Evolutionary conservation across 257 asterid species (phyloP), one percentile per base, ranked within the genome.

Genomic region (Nemophila menziesii): DNA sequence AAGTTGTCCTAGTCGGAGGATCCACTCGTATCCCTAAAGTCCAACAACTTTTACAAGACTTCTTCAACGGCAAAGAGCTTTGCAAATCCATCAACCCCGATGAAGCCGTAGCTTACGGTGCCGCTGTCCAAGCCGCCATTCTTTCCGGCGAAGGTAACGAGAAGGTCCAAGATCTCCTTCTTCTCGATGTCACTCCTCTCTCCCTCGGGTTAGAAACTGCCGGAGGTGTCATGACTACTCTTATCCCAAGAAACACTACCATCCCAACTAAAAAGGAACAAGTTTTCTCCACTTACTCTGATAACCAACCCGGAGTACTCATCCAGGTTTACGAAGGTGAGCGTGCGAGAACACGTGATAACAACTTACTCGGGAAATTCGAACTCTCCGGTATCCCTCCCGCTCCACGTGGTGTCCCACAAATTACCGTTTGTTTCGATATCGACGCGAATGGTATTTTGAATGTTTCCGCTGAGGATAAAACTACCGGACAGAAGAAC

Each of bases 401-500:
- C 4, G 92, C 93, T 2, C 92, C 93, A 0, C 58, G 93, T 43
- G 93, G 93, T 4, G 92, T 82, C 12, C 93, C 93, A 22, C 93
- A 82, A 65, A 82, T 82, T 24, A 75, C 93, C 0, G 93, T 82
- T 2, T 78, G 93, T 71, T 82, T 82, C 3, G 93, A 82, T 20
- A 82, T 82, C 2, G 93, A 82, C 24, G 93, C 93, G 51, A 78
- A 78, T 21, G 93, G 93, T 46, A 82, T 82, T 16, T 46, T 82
- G 18, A 82, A 82, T 2, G 93, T 78, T 16, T 82, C 93, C 24
- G 93, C 93, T 1, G 92, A 82, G 68, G 93, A 82, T 67, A 82
- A 82, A 65, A 82, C 93, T 1, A 82, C 93, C 0, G 93, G 92
- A 1, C 93, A 82, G 73, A 82, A 82, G 86, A 82, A 82, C 80